These are phyloP conservation scores for Termitomyces sp. DNA, from an alignment of 768 basidiomycete species.

Conservation along the genomic window DNA sequence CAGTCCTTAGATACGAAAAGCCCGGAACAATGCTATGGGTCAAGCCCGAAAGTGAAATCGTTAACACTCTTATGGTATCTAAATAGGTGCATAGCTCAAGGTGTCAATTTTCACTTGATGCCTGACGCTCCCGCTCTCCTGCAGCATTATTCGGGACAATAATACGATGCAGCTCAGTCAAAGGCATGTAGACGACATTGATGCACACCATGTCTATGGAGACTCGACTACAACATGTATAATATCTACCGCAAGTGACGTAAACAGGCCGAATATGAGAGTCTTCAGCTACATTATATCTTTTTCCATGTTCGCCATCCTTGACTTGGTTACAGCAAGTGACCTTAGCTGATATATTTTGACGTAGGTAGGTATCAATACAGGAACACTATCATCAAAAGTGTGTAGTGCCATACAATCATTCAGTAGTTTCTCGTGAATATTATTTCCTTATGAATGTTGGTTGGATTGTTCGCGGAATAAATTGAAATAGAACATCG, in stretches of 20 bases:
- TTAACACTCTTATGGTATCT: background rate
- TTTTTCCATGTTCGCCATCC: no score
- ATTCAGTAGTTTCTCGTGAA: no score
- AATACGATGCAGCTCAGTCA: background rate
- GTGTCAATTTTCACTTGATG: background rate
- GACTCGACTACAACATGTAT: background rate
- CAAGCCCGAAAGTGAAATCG: slow-evolving; percentile 26
- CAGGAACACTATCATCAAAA: no score
- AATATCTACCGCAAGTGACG: background rate
- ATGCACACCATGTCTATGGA: background rate
- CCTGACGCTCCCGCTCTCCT: background rate
- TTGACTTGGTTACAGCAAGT: no score
- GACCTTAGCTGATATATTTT: no score
- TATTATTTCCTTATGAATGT: no score
- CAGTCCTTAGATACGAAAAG: slow-evolving; percentile 44
- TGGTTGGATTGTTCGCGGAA: no score
- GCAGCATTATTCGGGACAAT: no score
- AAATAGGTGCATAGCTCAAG: background rate
- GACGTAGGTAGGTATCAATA: no score
- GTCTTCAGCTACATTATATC: background rate
- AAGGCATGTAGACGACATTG: background rate
- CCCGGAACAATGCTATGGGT: slow-evolving; percentile 41
- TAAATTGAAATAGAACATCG: no score
- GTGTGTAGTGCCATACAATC: no score
- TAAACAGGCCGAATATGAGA: background rate